Base-by-base conservation (phyloP, 1,284 basidiomycete species). In the Mycosarcoma maydis region DNA sequence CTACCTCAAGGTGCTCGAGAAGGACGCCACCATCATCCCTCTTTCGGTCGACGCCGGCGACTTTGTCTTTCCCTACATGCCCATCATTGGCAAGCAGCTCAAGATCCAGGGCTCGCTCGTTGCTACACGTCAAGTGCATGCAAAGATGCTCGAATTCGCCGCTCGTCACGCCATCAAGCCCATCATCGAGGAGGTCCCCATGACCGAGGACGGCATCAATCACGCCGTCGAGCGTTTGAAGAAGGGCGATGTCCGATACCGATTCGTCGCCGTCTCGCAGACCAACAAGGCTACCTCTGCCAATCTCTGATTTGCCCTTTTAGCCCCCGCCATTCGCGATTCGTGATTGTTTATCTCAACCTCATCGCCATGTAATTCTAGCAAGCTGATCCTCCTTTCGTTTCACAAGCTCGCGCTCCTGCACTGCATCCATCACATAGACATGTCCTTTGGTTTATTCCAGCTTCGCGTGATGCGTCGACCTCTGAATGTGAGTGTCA, bases 201-300 rank as follows among this genome's bases (percentile, higher is more conserved):
- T 80, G 78, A 76, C 68, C 40, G 67, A 73, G 46, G 71, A 77
- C n/a, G 73, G 72, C 23, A 47, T 80, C 56, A 78, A 78, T 58
- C 11, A 38, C 37, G 78, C 78, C 23, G 54, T 70, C 8, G 72
- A 76, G 27, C 53, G 78, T 6, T 62, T 78, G 29, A 58, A 74
- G 34, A 74, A 77, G 58, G 77, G 77, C 40, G 75, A 80, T 41
- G 73, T 78, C 2, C 62, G 75, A 27, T 78, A 76, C 62, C 60
- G 77, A 17, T 80, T 80, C 50, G 77, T 80, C 10, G 71, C 76
- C 16, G 64, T 72, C 37, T 68, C 61, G 30, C 55, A 64, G 43
- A 70, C 51, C 36, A 70, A 70, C 57, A 69, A 69, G 51, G 16
- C 39, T 33, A 53, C 36, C 49, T 42, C 33, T 34, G 58, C 62